Evolutionary conservation across 176 grass and related monocot genomes (phyloP).

Genomic region (Cenchrus purpureus): DNA sequence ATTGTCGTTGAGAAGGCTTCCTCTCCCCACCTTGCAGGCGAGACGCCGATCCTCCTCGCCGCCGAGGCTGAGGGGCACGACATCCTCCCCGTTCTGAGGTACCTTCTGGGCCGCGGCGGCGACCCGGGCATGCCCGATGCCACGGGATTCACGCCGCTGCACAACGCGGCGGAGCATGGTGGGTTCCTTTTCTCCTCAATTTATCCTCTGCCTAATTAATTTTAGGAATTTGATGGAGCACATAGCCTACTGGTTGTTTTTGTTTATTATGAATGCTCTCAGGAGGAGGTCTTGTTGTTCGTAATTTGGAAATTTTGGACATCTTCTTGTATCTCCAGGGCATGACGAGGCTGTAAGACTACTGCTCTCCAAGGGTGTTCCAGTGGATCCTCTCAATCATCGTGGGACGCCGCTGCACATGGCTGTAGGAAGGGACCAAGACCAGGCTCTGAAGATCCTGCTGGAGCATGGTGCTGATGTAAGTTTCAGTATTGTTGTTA

Average conservation of each 20-base stretch:
- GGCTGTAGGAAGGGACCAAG: neutral
- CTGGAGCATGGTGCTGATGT: conserved; percentile 53
- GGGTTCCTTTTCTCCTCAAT: neutral
- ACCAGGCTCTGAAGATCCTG: conserved; percentile 38
- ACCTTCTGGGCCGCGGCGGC: conserved; percentile 49
- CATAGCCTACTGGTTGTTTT: too few species aligned
- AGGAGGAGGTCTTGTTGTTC: neutral
- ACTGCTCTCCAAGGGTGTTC: conserved; percentile 43
- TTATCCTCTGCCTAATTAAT: too few species aligned
- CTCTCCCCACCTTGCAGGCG: neutral
- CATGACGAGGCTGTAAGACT: neutral
- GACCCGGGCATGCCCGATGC: conserved; percentile 27
- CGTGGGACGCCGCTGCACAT: conserved; percentile 34
- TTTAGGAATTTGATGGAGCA: too few species aligned
- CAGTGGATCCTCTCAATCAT: conserved; percentile 30
- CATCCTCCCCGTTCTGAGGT: conserved; percentile 2
- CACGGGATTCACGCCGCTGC: conserved; percentile 39
- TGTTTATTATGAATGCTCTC: too few species aligned
- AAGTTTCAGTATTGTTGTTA: conserved; percentile 18
- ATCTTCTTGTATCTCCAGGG: conserved; percentile 3
- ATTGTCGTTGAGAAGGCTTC: too few species aligned
- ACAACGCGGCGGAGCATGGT: conserved; percentile 34
- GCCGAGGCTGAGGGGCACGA: neutral
- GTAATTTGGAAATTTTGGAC: neutral
- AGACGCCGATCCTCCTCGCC: conserved; percentile 30